These are phyloP conservation scores for Melianthus villosus DNA, from an alignment of 441 rosid species.

Conservation along the genomic window DNA sequence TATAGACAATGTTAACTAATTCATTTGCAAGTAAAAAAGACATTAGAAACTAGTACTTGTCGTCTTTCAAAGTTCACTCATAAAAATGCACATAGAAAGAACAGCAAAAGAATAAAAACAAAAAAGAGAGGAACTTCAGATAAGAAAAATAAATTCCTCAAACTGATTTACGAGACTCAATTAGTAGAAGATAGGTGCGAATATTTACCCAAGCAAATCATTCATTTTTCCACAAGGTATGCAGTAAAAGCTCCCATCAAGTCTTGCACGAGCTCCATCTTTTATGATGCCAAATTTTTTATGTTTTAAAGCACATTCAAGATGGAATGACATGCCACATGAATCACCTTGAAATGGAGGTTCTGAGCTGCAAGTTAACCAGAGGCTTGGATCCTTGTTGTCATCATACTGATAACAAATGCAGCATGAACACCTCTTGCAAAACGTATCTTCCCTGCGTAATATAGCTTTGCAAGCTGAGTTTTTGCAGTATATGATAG, in stretches of 20 bases:
- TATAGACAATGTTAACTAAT: too few species aligned
- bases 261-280: slow-evolving; percentile 24
- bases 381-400: slow-evolving; percentile 89
- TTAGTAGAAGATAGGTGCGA: background rate
- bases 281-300: slow-evolving; percentile 49
- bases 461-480: slow-evolving; percentile 73
- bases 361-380: slow-evolving; percentile 69
- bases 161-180: too few species aligned
- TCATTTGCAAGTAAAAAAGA: too few species aligned
- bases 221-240: slow-evolving; percentile 59
- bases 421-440: slow-evolving; percentile 90
- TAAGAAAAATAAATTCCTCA: too few species aligned
- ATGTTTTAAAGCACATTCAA: slow-evolving; percentile 69
- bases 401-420: slow-evolving; percentile 71
- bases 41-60: too few species aligned
- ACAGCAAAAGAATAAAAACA: too few species aligned
- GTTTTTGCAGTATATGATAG: slow-evolving; percentile 51
- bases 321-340: slow-evolving; percentile 85
- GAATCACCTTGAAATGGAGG: slow-evolving; percentile 46
- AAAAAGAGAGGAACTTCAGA: too few species aligned
- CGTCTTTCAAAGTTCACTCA: too few species aligned
- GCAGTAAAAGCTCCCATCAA: slow-evolving; percentile 68
- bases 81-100: too few species aligned
- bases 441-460: slow-evolving; percentile 43
- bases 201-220: slow-evolving; percentile 67